Percentiles rank a stretch among this genome's conserved stretches.
Evolutionary conservation across 2,329 filamentous ascomycete species (phyloP).

Genomic region (Pyrenochaeta sp.): DNA sequence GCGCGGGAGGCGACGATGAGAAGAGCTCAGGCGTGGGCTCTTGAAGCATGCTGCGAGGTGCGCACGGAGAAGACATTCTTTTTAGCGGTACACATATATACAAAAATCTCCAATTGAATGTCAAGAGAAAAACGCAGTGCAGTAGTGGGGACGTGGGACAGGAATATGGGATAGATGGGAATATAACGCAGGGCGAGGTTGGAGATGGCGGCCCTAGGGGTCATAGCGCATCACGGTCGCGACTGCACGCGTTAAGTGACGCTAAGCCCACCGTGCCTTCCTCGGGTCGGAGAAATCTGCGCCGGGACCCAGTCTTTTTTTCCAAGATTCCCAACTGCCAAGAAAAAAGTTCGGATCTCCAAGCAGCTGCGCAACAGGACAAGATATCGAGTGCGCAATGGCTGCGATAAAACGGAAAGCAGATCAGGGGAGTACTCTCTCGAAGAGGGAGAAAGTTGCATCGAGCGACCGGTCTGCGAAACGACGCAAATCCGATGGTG

Average conservation of each 20-base stretch:
- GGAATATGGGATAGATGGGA: constrained; percentile 13
- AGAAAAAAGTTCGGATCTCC: constrained; percentile 20
- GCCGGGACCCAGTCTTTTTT: constrained; percentile 4
- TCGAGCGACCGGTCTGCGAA: constrained; percentile 45
- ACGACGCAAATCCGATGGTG: constrained; percentile 48
- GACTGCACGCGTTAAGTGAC: constrained; percentile 9
- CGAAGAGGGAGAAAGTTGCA: constrained; percentile 42
- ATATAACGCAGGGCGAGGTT: constrained; percentile 14
- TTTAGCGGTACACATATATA: constrained; percentile 10
- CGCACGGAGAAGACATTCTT: constrained; percentile 41
- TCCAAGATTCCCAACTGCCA: constrained; percentile 22
- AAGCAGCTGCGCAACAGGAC: constrained; percentile 13
- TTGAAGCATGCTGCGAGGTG: constrained; percentile 30
- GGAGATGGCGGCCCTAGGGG: constrained; percentile 15
- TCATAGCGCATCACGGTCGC: constrained; percentile 2
- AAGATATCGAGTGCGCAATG: constrained; percentile 42
- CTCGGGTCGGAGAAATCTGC: constrained; percentile 1
- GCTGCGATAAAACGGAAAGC: constrained; percentile 58
- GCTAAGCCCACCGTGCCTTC: background rate
- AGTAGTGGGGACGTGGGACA: constrained; percentile 3
- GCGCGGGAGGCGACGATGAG: constrained; percentile 48
- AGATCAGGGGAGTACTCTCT: constrained; percentile 40
- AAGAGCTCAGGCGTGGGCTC: constrained; percentile 48
- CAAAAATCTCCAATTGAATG: constrained; percentile 9
- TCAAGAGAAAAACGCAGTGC: constrained; percentile 4